Evolutionary conservation across 2,329 filamentous ascomycete species (phyloP).

Genomic region (Nemania bipapillata): DNA sequence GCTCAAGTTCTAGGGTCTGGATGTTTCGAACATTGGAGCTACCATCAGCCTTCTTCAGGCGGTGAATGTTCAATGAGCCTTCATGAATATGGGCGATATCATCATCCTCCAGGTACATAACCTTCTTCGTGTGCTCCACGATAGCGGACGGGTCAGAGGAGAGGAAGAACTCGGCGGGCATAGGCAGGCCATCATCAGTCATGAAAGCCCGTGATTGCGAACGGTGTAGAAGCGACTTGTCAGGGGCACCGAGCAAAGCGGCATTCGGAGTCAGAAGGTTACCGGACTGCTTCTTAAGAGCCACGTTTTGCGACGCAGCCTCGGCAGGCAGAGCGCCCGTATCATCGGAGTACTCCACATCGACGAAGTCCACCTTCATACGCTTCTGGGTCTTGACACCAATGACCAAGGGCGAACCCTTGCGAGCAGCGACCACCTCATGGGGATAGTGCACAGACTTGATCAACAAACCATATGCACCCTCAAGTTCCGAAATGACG

Average conservation of each 20-base stretch:
- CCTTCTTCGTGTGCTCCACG: constrained; percentile 99
- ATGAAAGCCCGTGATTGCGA: constrained; percentile 99
- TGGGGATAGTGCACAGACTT: constrained; percentile 99
- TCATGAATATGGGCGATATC: constrained; percentile 99
- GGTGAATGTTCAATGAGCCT: constrained; percentile 98
- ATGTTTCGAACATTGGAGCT: constrained; percentile 97
- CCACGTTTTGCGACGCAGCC: constrained; percentile 93
- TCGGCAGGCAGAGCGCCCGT: constrained; percentile 86
- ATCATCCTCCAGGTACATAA: constrained; percentile 98
- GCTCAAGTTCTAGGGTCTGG: constrained; percentile 97
- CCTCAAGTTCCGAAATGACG: constrained; percentile 97
- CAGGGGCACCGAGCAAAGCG: constrained; percentile 83
- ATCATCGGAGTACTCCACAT: constrained; percentile 95
- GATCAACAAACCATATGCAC: constrained; percentile 94
- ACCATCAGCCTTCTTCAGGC: constrained; percentile 94
- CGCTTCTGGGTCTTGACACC: constrained; percentile 97
- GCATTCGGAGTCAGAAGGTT: constrained; percentile 70
- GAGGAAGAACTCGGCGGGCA: constrained; percentile 99
- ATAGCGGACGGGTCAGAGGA: constrained; percentile 98
- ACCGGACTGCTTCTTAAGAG: constrained; percentile 85
- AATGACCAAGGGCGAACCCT: constrained; percentile 96
- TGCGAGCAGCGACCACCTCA: constrained; percentile 96
- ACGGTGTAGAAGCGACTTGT: constrained; percentile 98
- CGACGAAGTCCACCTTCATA: constrained; percentile 99
- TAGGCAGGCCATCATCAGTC: constrained; percentile 96